phyloP scores from a whole-genome alignment of 2,329 filamentous ascomycete species.

The Xylaria sp. region DNA sequence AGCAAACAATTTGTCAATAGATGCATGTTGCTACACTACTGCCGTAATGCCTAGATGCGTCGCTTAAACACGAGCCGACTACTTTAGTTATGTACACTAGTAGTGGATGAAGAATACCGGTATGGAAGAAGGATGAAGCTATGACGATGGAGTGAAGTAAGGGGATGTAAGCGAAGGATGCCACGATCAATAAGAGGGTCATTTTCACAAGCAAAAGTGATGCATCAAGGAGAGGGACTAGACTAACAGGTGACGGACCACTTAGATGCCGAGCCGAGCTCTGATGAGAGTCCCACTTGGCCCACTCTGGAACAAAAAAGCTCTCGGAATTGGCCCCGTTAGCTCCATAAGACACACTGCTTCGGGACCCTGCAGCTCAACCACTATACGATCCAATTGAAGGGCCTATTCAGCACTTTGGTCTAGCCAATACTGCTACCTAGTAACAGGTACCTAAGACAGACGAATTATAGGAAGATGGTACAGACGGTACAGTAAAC shows the following conservation, averaged over 20 bases:
- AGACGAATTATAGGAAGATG: background rate
- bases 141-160: background rate
- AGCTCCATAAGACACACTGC: conserved; percentile 14
- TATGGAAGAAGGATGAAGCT: background rate
- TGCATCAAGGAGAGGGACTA: background rate
- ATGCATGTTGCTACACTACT: background rate
- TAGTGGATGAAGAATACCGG: background rate
- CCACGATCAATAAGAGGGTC: conserved; percentile 3
- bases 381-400: conserved; percentile 6
- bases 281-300: conserved; percentile 5
- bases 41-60: background rate
- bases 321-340: conserved; percentile 27
- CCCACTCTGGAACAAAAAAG: conserved; percentile 11
- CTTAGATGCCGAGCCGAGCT: conserved; percentile 34
- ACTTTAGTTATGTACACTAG: background rate
- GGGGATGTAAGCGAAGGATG: background rate
- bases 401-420: background rate
- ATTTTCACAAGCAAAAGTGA: conserved; percentile 36
- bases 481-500: conserved; percentile 22
- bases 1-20: conserved; percentile 12
- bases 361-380: conserved; percentile 37
- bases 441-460: conserved; percentile 12
- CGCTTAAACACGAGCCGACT: background rate
- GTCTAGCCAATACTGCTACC: background rate
- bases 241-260: conserved; percentile 22